Evolutionary conservation across 2,329 filamentous ascomycete species (phyloP).

Genomic region (Parastagonospora nodorum): DNA sequence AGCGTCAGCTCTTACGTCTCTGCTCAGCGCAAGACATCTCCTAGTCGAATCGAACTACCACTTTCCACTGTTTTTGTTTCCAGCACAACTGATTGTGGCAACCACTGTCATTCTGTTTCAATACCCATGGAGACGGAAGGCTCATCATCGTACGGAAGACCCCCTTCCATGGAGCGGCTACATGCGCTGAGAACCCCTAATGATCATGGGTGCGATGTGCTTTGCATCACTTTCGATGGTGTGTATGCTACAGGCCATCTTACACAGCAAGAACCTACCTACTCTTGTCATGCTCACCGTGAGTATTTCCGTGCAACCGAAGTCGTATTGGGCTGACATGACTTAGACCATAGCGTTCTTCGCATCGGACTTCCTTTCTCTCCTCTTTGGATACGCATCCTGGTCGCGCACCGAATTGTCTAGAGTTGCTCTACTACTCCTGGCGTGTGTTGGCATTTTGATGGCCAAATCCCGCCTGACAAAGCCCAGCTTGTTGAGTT

Average conservation of each 20-base stretch:
- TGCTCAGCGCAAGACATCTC: slow-evolving; percentile 26
- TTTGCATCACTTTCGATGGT: slow-evolving; percentile 27
- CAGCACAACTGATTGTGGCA: slow-evolving; percentile 17
- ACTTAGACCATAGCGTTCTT: slow-evolving; percentile 22
- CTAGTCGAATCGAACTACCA: slow-evolving; percentile 32
- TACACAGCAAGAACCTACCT: slow-evolving; percentile 39
- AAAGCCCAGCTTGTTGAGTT: slow-evolving; percentile 23
- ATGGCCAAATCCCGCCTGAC: slow-evolving; percentile 35
- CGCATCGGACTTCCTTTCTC: slow-evolving; percentile 16
- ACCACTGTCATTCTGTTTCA: slow-evolving; percentile 4
- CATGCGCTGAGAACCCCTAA: slow-evolving; percentile 1
- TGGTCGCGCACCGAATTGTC: slow-evolving; percentile 15
- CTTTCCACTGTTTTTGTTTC: slow-evolving; percentile 23
- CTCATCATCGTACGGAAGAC: no score
- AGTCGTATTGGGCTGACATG: background rate
- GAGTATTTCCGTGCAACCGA: slow-evolving; percentile 9
- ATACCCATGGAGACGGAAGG: background rate
- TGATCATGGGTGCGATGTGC: slow-evolving; percentile 7
- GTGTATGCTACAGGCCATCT: slow-evolving; percentile 31
- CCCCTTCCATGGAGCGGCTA: no score
- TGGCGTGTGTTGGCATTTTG: slow-evolving; percentile 24
- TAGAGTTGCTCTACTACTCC: slow-evolving; percentile 15
- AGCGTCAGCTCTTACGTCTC: slow-evolving; percentile 19
- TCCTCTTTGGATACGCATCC: slow-evolving; percentile 6
- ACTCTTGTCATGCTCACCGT: slow-evolving; percentile 38